Evolutionary conservation across 805 yeast species (phyloP), one percentile per base, ranked within the genome.

Genomic region (Pichia nanzhaoensis): DNA sequence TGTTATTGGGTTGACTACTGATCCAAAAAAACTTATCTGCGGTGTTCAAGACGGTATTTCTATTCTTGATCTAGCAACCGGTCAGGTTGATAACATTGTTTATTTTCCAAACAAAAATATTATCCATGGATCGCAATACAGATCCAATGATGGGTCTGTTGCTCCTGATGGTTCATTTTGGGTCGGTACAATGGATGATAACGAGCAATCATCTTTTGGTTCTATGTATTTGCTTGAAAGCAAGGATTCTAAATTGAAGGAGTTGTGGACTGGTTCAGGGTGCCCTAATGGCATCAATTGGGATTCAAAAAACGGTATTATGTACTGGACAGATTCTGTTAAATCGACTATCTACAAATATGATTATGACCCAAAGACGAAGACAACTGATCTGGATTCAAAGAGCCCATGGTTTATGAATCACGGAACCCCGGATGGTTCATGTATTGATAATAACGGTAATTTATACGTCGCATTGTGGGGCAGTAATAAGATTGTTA

Each of bases 81-180:
- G 58, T 6, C 45, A 57, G 21, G 71, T 74, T 62, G 56, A 65
- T 31, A 66, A 65, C 44, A 54, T 67, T 33, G 55, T 60, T 8
- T 41, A 64, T 22, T 81, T 63, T 47, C 65, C 78, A 22, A 55
- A 73, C 41, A 65, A 66, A 37, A 57, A 60, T 40, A 56, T 63
- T 13, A 41, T 42, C 12, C 41, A 51, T 8, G 63, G 58, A 2
- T 36, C 44, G 19, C 64, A 62, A 37, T 60, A 75, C 59, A 69
- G 89, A 55, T 82, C 93, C 35, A 89, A 89, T 56, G 97, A 89
- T 59, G 96, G 96, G 0, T 74, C 77, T 38, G 75, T 88, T 34
- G 89, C 86, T 48, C 82, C 85, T 3, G 67, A 76, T 56, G 95
- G 96, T 1, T 73, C 81, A 50, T 73, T 88, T 41, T 82, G 85